These are phyloP conservation scores for Cladophialophora immunda DNA, from an alignment of 2,329 filamentous ascomycete genomes.

Conservation along the genomic window DNA sequence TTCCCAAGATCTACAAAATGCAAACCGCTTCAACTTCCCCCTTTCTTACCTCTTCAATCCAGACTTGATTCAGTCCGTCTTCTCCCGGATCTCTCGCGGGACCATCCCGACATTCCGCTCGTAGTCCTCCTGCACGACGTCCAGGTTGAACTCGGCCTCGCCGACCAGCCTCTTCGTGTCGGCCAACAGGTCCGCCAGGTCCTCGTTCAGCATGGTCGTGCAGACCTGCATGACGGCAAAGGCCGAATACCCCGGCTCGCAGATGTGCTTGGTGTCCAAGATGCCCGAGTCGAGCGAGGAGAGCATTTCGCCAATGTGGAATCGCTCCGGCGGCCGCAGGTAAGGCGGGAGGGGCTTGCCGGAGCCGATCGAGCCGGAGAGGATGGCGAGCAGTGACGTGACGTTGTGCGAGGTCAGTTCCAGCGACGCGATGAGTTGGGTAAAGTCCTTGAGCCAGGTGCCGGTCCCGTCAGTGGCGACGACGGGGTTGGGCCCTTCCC, in stretches of 20 bases:
- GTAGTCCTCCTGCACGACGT: conserved; percentile 43
- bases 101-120: conserved; percentile 28
- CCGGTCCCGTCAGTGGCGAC: conserved; percentile 20
- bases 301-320: conserved; percentile 66
- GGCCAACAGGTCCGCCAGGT: conserved; percentile 69
- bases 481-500: conserved; percentile 27
- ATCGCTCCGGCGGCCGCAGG: conserved; percentile 69
- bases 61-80: conserved; percentile 15
- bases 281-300: conserved; percentile 68
- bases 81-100: conserved; percentile 11
- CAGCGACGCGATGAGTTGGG: conserved; percentile 65
- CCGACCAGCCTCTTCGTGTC: conserved; percentile 73
- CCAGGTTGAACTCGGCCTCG: conserved; percentile 77
- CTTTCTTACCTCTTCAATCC: background rate
- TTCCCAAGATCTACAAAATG: too few relatives aligned
- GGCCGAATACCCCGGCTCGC: conserved; percentile 75
- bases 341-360: conserved; percentile 76
- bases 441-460: conserved; percentile 69
- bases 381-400: conserved; percentile 72
- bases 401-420: conserved; percentile 73
- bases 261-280: conserved; percentile 69
- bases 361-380: conserved; percentile 72
- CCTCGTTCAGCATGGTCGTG: conserved; percentile 72
- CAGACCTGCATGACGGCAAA: conserved; percentile 79
- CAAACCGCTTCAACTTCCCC: background rate